Evolutionary conservation across 331 rosid genomes (phyloP), one percentile per base, ranked within the genome.

Genomic region (Spiraea crenata): DNA sequence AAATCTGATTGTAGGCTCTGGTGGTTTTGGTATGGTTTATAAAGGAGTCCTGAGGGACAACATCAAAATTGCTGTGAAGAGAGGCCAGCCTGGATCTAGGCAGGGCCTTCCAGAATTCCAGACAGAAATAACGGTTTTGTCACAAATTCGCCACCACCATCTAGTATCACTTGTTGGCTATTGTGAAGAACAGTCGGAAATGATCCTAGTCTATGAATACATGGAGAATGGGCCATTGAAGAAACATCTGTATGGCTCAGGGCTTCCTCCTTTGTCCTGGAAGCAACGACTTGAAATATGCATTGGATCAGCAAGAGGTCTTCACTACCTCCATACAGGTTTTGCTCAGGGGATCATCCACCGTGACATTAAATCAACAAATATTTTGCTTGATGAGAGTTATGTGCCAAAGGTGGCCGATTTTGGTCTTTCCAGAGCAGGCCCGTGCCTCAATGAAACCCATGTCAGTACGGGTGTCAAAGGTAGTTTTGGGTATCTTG

Each of bases 71-170:
- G 98, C 99, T 3, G 98, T 95, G 74, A 95, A 95, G 89, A 87
- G 99, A 83, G 95, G 96, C 41, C 82, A 86, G 86, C 99, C 93
- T 0, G 99, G 99, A 51, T 95, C 99, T 48, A 81, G 99, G 80
- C 98, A 95, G 74, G 99, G 99, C 80, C 96, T 91, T 81, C 98
- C 99, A n/a, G 99, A 95, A 73, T 95, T 95, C 82, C 99, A 95
- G 34, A 82, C 96, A 12, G 98, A 95, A 80, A 95, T 95, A 60
- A 70, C 96, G 41, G 73, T 95, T 62, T 66, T 95, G 77, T 91
- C 98, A 7, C 92, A 81, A 80, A 95, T 95, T 58, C 96, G 99
- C 31, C 99, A 95, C 74, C 88, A 81, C 12, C 99, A 95, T 77
- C 98, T 95, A 39, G 99, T 95, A 73, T 87, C 99, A 6, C 85